Conservation (phyloP, 768 basidiomycete genomes). For the Agaricus subrufescens region DNA sequence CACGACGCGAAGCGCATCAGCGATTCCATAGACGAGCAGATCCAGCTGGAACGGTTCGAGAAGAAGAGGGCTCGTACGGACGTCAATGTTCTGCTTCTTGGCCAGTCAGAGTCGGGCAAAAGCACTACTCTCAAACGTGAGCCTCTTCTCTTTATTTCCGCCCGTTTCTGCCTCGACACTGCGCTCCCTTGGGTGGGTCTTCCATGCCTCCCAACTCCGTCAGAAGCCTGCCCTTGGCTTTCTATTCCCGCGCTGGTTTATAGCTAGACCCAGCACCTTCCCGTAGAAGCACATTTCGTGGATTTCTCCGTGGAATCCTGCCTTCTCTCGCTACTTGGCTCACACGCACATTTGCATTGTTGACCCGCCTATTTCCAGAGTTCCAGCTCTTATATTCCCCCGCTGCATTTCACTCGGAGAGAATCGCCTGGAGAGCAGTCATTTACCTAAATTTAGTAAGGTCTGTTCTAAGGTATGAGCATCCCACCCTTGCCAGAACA, state of each 20-base stretch:
- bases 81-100: constrained; percentile 75
- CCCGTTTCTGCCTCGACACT: constrained; percentile 5
- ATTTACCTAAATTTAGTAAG: constrained; percentile 86
- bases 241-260: not conserved
- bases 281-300: not conserved
- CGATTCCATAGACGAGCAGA: constrained; percentile 76
- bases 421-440: constrained; percentile 83
- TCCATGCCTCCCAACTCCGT: constrained; percentile 10
- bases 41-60: constrained; percentile 61
- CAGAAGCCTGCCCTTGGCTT: constrained; percentile 1
- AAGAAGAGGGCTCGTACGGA: constrained; percentile 55
- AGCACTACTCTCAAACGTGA: constrained; percentile 86
- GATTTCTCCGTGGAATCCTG: not conserved
- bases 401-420: constrained; percentile 71
- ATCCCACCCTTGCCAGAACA: constrained; percentile 10
- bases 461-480: constrained; percentile 62
- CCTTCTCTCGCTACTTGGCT: not conserved
- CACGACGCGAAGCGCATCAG: constrained; percentile 68
- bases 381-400: constrained; percentile 81
- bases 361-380: constrained; percentile 39
- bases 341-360: not conserved
- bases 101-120: constrained; percentile 89
- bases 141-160: constrained; percentile 25
- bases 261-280: not conserved
- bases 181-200: constrained; percentile 8